Evolutionary conservation across 2,329 filamentous ascomycete genomes (phyloP).

Genomic region (Aspergillus uvarum): DNA sequence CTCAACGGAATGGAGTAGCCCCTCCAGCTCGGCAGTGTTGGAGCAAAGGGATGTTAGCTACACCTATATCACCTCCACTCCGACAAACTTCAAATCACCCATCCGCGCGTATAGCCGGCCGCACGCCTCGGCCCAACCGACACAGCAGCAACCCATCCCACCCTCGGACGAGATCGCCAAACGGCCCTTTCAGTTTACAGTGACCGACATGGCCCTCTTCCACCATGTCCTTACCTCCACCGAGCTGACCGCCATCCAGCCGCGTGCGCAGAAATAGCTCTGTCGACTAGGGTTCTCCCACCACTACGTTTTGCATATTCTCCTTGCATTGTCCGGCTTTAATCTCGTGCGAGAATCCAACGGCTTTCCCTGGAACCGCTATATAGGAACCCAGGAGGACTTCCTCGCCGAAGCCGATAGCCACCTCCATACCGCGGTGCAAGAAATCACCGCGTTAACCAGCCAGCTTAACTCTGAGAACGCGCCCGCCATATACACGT

Average conservation of each 20-base stretch:
- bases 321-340: slow-evolving; percentile 16
- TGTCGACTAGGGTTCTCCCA: slow-evolving; percentile 9
- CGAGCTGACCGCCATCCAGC: slow-evolving; percentile 5
- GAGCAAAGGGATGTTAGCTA: not conserved
- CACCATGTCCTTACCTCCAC: slow-evolving; percentile 14
- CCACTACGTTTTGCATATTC: slow-evolving; percentile 17
- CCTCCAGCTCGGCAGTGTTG: not conserved
- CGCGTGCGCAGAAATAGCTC: slow-evolving; percentile 2
- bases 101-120: too few species aligned
- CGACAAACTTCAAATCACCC: slow-evolving; percentile 8
- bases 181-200: slow-evolving; percentile 14
- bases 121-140: not conserved
- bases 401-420: slow-evolving; percentile 12
- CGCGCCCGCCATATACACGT: slow-evolving; percentile 6
- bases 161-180: slow-evolving; percentile 1
- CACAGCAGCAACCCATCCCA: not conserved
- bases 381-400: not conserved
- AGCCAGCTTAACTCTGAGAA: slow-evolving; percentile 3
- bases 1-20: too few species aligned
- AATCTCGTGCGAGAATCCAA: slow-evolving; percentile 4
- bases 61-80: slow-evolving; percentile 11
- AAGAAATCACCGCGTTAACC: slow-evolving; percentile 3
- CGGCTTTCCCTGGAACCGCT: not conserved
- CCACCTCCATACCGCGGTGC: slow-evolving; percentile 11
- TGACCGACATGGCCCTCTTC: slow-evolving; percentile 16